These are phyloP conservation scores for Monosporozyma servazzii DNA, from an alignment of 805 yeast genomes.

Conservation along the genomic window DNA sequence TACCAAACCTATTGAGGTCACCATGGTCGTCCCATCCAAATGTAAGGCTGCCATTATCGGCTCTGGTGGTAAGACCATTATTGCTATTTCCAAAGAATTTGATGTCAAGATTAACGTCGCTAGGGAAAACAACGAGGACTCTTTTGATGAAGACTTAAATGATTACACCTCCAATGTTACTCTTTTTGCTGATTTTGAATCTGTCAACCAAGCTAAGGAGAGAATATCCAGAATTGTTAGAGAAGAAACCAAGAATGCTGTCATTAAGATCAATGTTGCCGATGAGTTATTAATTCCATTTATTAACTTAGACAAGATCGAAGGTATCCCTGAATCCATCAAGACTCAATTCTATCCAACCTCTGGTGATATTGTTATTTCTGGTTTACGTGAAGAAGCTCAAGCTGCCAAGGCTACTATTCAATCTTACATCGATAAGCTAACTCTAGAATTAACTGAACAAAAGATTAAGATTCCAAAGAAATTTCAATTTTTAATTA, in stretches of 20 bases:
- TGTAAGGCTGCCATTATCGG: slow-evolving; percentile 79
- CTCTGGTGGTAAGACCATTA: slow-evolving; percentile 71
- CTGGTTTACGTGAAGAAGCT: slow-evolving; percentile 67
- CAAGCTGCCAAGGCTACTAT: slow-evolving; percentile 46
- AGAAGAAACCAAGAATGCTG: slow-evolving; percentile 57
- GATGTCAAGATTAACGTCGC: slow-evolving; percentile 58
- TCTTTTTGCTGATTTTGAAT: slow-evolving; percentile 77
- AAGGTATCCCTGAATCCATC: slow-evolving; percentile 15
- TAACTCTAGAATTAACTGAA: slow-evolving; percentile 38
- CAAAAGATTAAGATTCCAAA: slow-evolving; percentile 59
- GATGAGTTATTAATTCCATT: slow-evolving; percentile 29
- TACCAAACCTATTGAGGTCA: slow-evolving; percentile 59
- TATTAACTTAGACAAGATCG: slow-evolving; percentile 17
- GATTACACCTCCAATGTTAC: slow-evolving; percentile 53
- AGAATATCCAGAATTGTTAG: slow-evolving; percentile 65
- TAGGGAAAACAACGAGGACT: slow-evolving; percentile 27
- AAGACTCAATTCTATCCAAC: slow-evolving; percentile 16
- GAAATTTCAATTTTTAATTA: slow-evolving; percentile 59
- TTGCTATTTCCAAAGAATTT: slow-evolving; percentile 65
- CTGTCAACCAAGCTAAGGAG: slow-evolving; percentile 63
- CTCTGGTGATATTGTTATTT: slow-evolving; percentile 39
- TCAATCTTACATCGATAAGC: slow-evolving; percentile 35
- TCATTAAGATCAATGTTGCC: slow-evolving; percentile 40
- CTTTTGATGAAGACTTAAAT: slow-evolving; percentile 47
- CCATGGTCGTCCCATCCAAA: slow-evolving; percentile 63